Base-by-base conservation (phyloP, 78 protist species). In the Dictyostelium intermedium region DNA sequence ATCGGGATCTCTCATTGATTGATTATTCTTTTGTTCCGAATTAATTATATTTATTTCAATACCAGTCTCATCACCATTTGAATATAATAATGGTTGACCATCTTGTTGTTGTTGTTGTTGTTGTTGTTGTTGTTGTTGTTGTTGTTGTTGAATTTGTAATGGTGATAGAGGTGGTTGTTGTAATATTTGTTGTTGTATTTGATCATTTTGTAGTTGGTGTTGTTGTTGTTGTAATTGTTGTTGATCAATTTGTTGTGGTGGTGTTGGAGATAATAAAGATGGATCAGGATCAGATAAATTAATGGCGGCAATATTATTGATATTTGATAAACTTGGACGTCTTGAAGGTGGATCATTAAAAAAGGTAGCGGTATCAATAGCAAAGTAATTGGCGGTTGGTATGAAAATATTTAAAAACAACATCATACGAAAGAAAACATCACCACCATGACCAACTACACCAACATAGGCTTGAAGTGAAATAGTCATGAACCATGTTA, bases 381-480 rank as follows among this genome's bases (percentile, higher is more conserved):
- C 10, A 27, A 45, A 91, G 27, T 45, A 39, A 11, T 81, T 61
- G 4, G 81, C 73, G 11, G 78, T 45, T 30, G 95, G 95, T 11
- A 91, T n/a, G 73, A 91, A 91, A 27, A 91, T 91, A 30, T 56
- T 41, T 50, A 91, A 43, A n/a, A 91, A 91, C 7, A 91, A 47
- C 85, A 91, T 91, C 45, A 61, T 20, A 60, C 95, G 81, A 66
- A 91, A 85, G 56, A 47, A 92, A 27, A 92, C 89, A 60, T 92
- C 96, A 84, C 96, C 96, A 39, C 96, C 91, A 56, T 92, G 96
- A 25, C 82, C 82, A 30, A 92, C 66, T 4, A 92, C 34, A 39
- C 83, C 84, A 37, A 47, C 61, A 47, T 85, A 85, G 5, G 91
- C 39, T 63, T 92, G 96, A 2, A 92, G 27, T 20, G 96, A 92